These are phyloP conservation scores for Lagenidium giganteum DNA, from an alignment of 352 stramenopile species.

Conservation along the genomic window DNA sequence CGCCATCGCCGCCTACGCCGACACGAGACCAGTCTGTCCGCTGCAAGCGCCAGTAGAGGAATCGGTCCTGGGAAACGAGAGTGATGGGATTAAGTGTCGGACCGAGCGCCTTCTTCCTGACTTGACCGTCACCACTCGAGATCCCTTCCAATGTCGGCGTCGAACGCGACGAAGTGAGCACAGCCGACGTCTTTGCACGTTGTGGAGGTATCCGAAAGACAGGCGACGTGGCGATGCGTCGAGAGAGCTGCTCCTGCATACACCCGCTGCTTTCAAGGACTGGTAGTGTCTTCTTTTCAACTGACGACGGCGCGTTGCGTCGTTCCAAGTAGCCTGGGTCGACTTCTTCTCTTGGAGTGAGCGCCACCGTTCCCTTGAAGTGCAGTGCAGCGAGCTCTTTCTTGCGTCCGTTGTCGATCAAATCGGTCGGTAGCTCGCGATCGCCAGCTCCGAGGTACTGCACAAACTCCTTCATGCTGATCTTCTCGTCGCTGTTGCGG, in stretches of 20 bases:
- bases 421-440: conserved; percentile 46
- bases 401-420: conserved; percentile 58
- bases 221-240: conserved; percentile 31
- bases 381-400: conserved; percentile 56
- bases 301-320: not conserved
- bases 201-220: conserved; percentile 19
- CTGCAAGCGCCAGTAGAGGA: conserved; percentile 43
- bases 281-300: not conserved
- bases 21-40: conserved; percentile 76
- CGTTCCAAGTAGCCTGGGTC: conserved; percentile 30
- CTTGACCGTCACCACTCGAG: conserved; percentile 9
- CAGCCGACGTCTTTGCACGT: conserved; percentile 7
- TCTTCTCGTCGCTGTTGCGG: conserved; percentile 56
- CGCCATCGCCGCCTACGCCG: conserved; percentile 63
- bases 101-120: conserved; percentile 5
- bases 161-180: conserved; percentile 4
- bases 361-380: conserved; percentile 31
- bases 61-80: conserved; percentile 43
- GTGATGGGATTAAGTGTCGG: conserved; percentile 19
- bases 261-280: conserved; percentile 19
- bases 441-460: conserved; percentile 72
- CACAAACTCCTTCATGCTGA: conserved; percentile 80
- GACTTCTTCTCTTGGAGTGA: conserved; percentile 47
- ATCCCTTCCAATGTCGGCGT: conserved; percentile 13
- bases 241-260: conserved; percentile 48